These are phyloP conservation scores for Trametes cubensis DNA, from an alignment of 768 basidiomycete genomes.

Conservation along the genomic window DNA sequence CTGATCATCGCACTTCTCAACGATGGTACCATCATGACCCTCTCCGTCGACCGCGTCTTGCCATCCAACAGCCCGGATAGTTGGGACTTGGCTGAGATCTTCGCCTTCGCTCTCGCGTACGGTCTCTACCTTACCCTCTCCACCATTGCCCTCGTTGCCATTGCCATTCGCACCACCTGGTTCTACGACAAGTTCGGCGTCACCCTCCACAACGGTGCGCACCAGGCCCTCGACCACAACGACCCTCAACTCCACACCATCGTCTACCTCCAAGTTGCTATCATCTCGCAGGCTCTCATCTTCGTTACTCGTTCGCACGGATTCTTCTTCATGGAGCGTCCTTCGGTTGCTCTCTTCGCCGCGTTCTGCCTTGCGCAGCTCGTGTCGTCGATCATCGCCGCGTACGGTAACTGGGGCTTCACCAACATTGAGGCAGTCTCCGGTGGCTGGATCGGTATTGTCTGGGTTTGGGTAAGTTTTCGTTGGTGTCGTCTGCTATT, in stretches of 20 bases:
- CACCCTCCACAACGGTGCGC: constrained; percentile 41
- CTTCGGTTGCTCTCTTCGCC: constrained; percentile 82
- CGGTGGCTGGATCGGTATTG: constrained; percentile 95
- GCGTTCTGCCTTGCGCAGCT: constrained; percentile 96
- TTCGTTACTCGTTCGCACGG: constrained; percentile 94
- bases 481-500: background rate
- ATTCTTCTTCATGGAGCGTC: constrained; percentile 97
- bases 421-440: constrained; percentile 78
- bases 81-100: constrained; percentile 97
- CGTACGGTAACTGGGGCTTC: constrained; percentile 93
- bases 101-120: constrained; percentile 93
- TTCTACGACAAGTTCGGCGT: constrained; percentile 90
- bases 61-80: constrained; percentile 91
- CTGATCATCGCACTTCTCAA: constrained; percentile 96
- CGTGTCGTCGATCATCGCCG: constrained; percentile 94
- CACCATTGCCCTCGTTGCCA: constrained; percentile 79
- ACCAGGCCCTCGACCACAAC: constrained; percentile 48
- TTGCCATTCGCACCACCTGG: constrained; percentile 86
- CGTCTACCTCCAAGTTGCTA: constrained; percentile 95
- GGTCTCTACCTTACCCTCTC: constrained; percentile 91
- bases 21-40: constrained; percentile 99
- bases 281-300: constrained; percentile 98
- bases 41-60: constrained; percentile 93
- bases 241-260: constrained; percentile 84
- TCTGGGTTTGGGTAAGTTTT: constrained; percentile 89